phyloP scores from a whole-genome alignment of 2,329 filamentous ascomycete genomes.

The Tympanopsis confertula region DNA sequence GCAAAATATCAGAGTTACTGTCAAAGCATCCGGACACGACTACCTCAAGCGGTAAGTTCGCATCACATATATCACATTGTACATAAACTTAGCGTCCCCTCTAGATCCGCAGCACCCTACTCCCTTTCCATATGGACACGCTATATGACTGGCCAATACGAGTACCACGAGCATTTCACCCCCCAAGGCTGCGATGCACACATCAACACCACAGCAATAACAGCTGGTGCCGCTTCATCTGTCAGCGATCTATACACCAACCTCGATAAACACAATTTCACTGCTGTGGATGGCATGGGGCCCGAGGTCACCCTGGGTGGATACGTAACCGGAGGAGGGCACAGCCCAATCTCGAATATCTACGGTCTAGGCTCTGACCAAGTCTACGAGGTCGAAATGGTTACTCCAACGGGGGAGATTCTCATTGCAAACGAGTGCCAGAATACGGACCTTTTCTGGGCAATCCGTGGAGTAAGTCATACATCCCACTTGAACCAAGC shows the following conservation, averaged over 20 bases:
- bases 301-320: too few relatives aligned
- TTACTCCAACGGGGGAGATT: conserved; percentile 2
- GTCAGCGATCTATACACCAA: conserved; percentile 33
- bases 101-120: conserved; percentile 33
- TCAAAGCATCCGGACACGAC: conserved; percentile 30
- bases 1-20: conserved; percentile 26
- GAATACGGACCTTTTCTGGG: conserved; percentile 1
- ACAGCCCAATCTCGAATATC: conserved; percentile 13
- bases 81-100: too few relatives aligned
- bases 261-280: conserved; percentile 29
- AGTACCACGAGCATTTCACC: conserved; percentile 25
- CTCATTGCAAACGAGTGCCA: background rate
- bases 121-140: conserved; percentile 42
- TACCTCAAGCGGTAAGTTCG: conserved; percentile 21
- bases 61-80: background rate
- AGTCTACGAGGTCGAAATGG: conserved; percentile 14
- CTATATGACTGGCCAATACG: conserved; percentile 25
- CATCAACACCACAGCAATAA: conserved; percentile 36
- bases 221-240: conserved; percentile 37
- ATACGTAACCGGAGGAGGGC: conserved; percentile 14
- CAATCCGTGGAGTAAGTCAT: background rate
- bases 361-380: conserved; percentile 15
- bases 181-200: conserved; percentile 24
- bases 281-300: conserved; percentile 43
- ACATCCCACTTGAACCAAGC: too few relatives aligned